Evolutionary conservation across 2,329 filamentous ascomycete genomes (phyloP).

Genomic region (Fusarium sp.): DNA sequence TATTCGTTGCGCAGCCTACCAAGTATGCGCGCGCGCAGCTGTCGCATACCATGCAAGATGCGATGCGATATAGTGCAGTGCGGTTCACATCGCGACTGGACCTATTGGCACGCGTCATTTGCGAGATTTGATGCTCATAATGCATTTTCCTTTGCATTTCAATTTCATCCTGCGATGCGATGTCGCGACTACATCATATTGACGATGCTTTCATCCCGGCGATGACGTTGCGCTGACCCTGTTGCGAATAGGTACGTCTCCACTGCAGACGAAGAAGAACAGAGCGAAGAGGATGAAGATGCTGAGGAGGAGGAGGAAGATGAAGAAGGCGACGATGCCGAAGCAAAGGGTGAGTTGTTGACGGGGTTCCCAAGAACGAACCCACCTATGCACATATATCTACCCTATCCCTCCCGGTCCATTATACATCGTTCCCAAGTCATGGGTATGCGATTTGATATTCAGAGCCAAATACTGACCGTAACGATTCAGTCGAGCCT

Average conservation of each 20-base stretch:
- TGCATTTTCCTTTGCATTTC: background rate
- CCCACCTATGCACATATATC: slow-evolving; percentile 10
- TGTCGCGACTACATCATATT: background rate
- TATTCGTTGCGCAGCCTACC: slow-evolving; percentile 36
- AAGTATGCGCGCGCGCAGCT: slow-evolving; percentile 39
- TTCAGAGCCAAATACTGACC: slow-evolving; percentile 8
- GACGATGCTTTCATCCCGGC: slow-evolving; percentile 1
- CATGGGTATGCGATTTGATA: background rate
- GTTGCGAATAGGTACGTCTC: slow-evolving; percentile 54
- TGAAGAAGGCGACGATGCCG: slow-evolving; percentile 54
- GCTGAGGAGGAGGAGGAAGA: slow-evolving; percentile 57
- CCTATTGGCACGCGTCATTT: slow-evolving; percentile 9
- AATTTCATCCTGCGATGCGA: background rate
- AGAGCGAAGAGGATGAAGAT: slow-evolving; percentile 59
- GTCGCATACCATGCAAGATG: slow-evolving; percentile 40
- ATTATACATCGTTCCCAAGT: background rate
- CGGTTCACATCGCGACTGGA: slow-evolving; percentile 4
- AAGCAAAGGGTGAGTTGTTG: slow-evolving; percentile 56
- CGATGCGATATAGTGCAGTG: slow-evolving; percentile 18
- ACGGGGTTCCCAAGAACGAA: background rate
- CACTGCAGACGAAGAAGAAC: slow-evolving; percentile 60
- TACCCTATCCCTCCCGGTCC: background rate
- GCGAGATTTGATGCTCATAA: background rate
- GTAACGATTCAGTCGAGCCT: slow-evolving; percentile 25
- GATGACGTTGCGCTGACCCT: slow-evolving; percentile 35